Conservation (phyloP, 352 stramenopile species). For the Sclerospora graminicola region DNA sequence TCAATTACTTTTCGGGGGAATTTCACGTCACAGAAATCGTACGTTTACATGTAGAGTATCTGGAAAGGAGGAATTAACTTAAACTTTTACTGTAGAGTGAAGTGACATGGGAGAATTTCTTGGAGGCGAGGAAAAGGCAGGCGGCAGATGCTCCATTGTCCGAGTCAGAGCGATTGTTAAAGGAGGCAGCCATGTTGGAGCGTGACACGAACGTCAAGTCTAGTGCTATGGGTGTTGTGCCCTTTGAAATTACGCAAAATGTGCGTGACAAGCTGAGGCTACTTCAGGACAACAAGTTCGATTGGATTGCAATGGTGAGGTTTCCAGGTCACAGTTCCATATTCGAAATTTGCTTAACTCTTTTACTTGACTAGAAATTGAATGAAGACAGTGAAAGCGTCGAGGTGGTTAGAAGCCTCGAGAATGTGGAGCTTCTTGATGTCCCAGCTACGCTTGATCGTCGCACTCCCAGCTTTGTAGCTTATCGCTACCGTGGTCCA, state of each 20-base stretch:
- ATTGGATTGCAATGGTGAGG: conserved; percentile 82
- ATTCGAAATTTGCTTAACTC: not conserved
- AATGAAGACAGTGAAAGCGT: conserved; percentile 68
- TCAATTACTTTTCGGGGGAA: conserved; percentile 87
- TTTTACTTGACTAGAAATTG: conserved; percentile 40
- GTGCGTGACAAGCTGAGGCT: conserved; percentile 68
- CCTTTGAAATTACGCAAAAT: conserved; percentile 78
- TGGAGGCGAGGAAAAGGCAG: conserved; percentile 59
- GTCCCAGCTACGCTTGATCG: conserved; percentile 45
- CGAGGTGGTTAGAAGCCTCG: conserved; percentile 69
- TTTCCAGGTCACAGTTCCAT: not conserved
- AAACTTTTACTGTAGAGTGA: conserved; percentile 30
- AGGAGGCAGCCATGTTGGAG: conserved; percentile 69
- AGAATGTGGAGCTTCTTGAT: conserved; percentile 59
- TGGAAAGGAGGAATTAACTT: not conserved
- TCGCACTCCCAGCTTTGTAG: conserved; percentile 65
- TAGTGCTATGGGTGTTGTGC: conserved; percentile 83
- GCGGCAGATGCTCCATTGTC: conserved; percentile 71
- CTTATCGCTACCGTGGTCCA: conserved; percentile 53
- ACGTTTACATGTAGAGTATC: not conserved
- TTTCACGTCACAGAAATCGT: conserved; percentile 81
- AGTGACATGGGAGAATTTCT: conserved; percentile 70
- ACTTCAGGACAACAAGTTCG: conserved; percentile 71
- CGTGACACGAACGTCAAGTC: conserved; percentile 81
- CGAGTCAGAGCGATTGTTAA: conserved; percentile 74